Evolutionary conservation across 2,329 filamentous ascomycete species (phyloP).

Genomic region (Talaromyces pinophilus): DNA sequence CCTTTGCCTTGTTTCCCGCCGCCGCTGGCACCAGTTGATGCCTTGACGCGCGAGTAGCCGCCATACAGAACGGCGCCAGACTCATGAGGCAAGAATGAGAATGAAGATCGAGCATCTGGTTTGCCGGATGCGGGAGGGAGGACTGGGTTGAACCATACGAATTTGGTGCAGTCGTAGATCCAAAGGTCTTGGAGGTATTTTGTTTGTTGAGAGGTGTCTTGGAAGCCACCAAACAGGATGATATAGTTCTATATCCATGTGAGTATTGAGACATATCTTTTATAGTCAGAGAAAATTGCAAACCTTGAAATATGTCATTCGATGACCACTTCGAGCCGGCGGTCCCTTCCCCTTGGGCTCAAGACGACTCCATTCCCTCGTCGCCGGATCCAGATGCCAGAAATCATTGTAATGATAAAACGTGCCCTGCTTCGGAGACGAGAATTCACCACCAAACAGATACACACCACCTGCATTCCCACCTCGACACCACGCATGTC

Average conservation of each 20-base stretch:
- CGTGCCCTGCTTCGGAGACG: conserved; percentile 92
- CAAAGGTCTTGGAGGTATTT: conserved; percentile 92
- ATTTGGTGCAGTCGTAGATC: conserved; percentile 90
- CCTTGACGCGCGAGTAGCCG: conserved; percentile 89
- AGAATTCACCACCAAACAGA: conserved; percentile 84
- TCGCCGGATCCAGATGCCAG: conserved; percentile 83
- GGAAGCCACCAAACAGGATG: conserved; percentile 92
- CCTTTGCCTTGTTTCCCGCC: conserved; percentile 59
- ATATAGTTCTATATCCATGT: conserved; percentile 68
- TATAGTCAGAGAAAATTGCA: conserved; percentile 7
- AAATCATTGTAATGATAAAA: conserved; percentile 99
- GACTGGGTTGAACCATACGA: conserved; percentile 76
- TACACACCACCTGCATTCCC: conserved; percentile 84
- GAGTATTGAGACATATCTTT: background rate
- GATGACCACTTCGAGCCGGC: conserved; percentile 83
- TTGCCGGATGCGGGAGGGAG: conserved; percentile 78
- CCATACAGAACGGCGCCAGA: conserved; percentile 87
- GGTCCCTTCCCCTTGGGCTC: conserved; percentile 74
- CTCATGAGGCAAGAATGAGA: conserved; percentile 88
- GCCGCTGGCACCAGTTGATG: conserved; percentile 54
- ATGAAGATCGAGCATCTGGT: conserved; percentile 87
- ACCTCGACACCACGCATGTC: conserved; percentile 91
- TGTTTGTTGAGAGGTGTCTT: conserved; percentile 92
- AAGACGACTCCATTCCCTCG: conserved; percentile 86
- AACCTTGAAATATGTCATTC: conserved; percentile 91